Base-by-base conservation (phyloP, 2,329 filamentous ascomycete species). In the Arthrobotrys megalospora region DNA sequence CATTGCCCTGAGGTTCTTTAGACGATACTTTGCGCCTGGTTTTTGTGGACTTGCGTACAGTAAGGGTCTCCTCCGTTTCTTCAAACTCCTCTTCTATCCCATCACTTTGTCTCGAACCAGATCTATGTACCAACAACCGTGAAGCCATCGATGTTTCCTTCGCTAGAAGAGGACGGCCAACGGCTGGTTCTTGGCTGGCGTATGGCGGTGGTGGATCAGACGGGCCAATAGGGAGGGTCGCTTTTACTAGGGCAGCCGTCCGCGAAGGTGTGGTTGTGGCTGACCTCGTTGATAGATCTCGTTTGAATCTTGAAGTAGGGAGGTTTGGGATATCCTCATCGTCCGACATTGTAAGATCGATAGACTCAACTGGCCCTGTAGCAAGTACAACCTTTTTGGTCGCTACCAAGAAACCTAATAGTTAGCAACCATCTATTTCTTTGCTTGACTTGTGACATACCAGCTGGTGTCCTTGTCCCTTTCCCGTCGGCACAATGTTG, bases 401-500 rank as follows among this genome's bases (percentile, higher is more conserved):
- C 6, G 19, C 75, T 78, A 58, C 48, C 6, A n/a, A 16, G 21
- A 34, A 43, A 21, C 0, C 7, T 43, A 19, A 5, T 5, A 14
- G 16, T 55, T 38, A 55, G 58, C 8, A 10, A 43, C 34, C 41
- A 28, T 53, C 14, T 21, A 32, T 12, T 52, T 19, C 6, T 43
- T 28, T 16, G 3, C 34, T 47, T 2, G 21, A 5, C 45, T 8
- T 19, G 52, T 16, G 6, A 36, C 63, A 11, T 68, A 78, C 75
- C 67, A 41, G 67, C 75, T 34, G 75, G 75, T 8, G 75, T 78
- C 24, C 45, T 78, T 32, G 63, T 78, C 10, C 67, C 75, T 34
- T 78, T 78, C 24, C 75, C 67, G 50, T 68, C 67, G n/a, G 75
- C 75, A 38, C 67, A 72, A 21, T 78, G 75, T n/a, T 78, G 75